Conservation (phyloP, 176 grass and related monocot genomes). For the Echinochloa phyllopogon region DNA sequence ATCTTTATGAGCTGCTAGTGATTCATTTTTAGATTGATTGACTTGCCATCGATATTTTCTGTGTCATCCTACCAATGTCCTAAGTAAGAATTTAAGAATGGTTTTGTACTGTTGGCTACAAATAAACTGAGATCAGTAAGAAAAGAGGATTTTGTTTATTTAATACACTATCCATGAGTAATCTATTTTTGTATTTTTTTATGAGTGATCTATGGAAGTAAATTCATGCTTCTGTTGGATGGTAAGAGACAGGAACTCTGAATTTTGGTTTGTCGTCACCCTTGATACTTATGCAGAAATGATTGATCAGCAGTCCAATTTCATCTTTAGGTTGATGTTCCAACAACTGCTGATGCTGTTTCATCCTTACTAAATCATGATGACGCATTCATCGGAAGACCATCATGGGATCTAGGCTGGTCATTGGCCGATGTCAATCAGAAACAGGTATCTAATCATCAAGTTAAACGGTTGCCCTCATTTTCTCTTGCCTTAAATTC, state of each 20-base stretch:
- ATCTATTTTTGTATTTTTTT: neutral
- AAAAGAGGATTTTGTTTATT: neutral
- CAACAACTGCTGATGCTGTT: slow-evolving; percentile 67
- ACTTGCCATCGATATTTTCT: neutral
- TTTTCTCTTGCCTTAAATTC: slow-evolving; percentile 26
- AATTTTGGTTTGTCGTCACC: neutral
- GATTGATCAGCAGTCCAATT: slow-evolving; percentile 12
- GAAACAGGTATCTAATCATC: slow-evolving; percentile 63
- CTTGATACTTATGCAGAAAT: slow-evolving; percentile 19
- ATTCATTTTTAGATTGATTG: neutral
- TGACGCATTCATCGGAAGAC: slow-evolving; percentile 51
- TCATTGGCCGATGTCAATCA: slow-evolving; percentile 57
- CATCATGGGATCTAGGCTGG: slow-evolving; percentile 89
- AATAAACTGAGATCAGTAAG: slow-evolving; percentile 1
- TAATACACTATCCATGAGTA: neutral
- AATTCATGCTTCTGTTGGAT: neutral
- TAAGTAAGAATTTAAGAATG: neutral
- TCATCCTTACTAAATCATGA: slow-evolving; percentile 67
- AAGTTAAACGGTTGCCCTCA: slow-evolving; percentile 15
- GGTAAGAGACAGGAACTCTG: neutral
- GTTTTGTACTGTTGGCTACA: neutral
- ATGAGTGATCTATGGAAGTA: slow-evolving; percentile 1
- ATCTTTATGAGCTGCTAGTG: neutral
- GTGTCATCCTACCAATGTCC: neutral
- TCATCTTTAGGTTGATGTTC: slow-evolving; percentile 75